A percentile compares a stretch with the other conserved stretches of the same genome.
phyloP scores from a whole-genome alignment of 352 stramenopile species.

The Phytophthora macrochlamydospora region DNA sequence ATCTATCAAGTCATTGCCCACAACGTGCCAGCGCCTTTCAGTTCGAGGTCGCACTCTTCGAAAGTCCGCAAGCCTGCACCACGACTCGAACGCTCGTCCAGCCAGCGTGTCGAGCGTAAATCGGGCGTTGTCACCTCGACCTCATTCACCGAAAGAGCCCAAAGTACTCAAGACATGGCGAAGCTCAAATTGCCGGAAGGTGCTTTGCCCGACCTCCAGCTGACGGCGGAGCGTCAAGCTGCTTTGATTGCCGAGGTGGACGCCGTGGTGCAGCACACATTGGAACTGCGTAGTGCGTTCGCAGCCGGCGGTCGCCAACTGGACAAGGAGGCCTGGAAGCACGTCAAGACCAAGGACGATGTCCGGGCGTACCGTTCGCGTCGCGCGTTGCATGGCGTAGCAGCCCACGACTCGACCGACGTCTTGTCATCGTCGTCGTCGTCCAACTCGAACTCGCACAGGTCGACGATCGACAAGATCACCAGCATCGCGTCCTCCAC shows the following conservation, averaged over 20 bases:
- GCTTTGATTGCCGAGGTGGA: slow-evolving; percentile 32
- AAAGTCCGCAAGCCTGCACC: slow-evolving; percentile 13
- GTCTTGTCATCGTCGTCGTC: slow-evolving; percentile 24
- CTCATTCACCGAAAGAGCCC: slow-evolving; percentile 20
- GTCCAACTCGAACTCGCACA: slow-evolving; percentile 13
- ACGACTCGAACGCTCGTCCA: neutral
- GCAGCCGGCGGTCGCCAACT: slow-evolving; percentile 27
- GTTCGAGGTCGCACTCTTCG: slow-evolving; percentile 18
- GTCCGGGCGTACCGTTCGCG: slow-evolving; percentile 33
- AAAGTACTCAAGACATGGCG: slow-evolving; percentile 16
- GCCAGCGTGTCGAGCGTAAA: neutral
- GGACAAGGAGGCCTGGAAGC: slow-evolving; percentile 35
- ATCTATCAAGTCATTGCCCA: neutral
- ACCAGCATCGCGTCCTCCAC: slow-evolving; percentile 21
- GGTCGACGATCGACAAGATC: slow-evolving; percentile 30
- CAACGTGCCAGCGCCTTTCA: slow-evolving; percentile 14
- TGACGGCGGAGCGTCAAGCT: slow-evolving; percentile 16
- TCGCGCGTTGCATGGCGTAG: slow-evolving; percentile 16
- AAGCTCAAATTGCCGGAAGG: slow-evolving; percentile 37
- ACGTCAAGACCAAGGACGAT: slow-evolving; percentile 38
- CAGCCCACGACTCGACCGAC: slow-evolving; percentile 6
- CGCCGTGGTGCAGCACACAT: slow-evolving; percentile 29
- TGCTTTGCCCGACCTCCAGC: slow-evolving; percentile 17
- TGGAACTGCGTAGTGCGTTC: slow-evolving; percentile 34
- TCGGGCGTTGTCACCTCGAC: neutral